Conservation (phyloP, 2,329 filamentous ascomycete species). For the Claviceps digitariae region DNA sequence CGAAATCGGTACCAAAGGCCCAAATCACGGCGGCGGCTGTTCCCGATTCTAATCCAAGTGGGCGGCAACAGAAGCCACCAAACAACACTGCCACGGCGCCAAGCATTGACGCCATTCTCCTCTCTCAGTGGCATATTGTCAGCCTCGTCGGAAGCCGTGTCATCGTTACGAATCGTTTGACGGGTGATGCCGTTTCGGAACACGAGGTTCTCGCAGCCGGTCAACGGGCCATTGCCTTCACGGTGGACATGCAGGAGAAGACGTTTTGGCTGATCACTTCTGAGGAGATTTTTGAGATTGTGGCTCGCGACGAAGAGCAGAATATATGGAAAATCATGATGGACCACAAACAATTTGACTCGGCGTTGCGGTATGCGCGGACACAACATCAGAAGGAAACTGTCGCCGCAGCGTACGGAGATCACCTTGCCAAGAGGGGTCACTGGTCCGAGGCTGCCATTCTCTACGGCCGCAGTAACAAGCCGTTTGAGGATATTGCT, state of each 20-base stretch:
- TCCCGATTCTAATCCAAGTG: slow-evolving; percentile 49
- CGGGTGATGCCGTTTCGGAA: slow-evolving; percentile 75
- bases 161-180: slow-evolving; percentile 75
- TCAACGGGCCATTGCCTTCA: slow-evolving; percentile 68
- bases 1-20: slow-evolving; percentile 62
- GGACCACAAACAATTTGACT: slow-evolving; percentile 73
- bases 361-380: slow-evolving; percentile 73
- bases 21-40: slow-evolving; percentile 49
- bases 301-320: slow-evolving; percentile 76
- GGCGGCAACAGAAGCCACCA: slow-evolving; percentile 48
- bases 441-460: slow-evolving; percentile 75
- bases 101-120: slow-evolving; percentile 65
- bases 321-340: slow-evolving; percentile 95
- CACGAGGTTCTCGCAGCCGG: slow-evolving; percentile 71
- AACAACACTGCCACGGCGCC: slow-evolving; percentile 40
- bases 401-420: slow-evolving; percentile 82
- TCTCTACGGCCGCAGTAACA: slow-evolving; percentile 89
- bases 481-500: slow-evolving; percentile 92
- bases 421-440: slow-evolving; percentile 70
- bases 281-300: slow-evolving; percentile 85
- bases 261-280: slow-evolving; percentile 95
- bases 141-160: slow-evolving; percentile 71
- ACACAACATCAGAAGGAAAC: slow-evolving; percentile 74
- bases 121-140: slow-evolving; percentile 91
- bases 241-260: slow-evolving; percentile 84